Base-by-base conservation (phyloP, 495 filamentous ascomycete genomes). In the Tuber microsphaerosporum region DNA sequence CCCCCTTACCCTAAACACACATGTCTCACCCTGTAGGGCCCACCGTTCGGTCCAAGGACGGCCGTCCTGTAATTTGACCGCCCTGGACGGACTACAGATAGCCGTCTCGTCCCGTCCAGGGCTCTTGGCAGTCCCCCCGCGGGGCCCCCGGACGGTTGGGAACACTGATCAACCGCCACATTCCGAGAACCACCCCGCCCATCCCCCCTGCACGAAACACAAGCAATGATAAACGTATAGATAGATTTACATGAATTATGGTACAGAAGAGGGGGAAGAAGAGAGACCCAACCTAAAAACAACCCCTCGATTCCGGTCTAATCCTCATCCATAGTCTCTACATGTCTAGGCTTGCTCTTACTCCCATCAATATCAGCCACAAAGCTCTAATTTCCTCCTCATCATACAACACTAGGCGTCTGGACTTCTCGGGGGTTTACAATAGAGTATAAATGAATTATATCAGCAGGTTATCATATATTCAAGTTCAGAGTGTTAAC, bases 341-440 rank as follows among this genome's bases (percentile, higher is more conserved):
- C 75, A 71, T 74, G 31, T 65, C 80, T 70, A 20, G 56, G 68
- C n/a, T n/a, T n/a, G n/a, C n/a, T 37, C 70, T 79, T 80, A 22
- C 69, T 71, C 70, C 78, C 74, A 69, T 74, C 74, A 20, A 71
- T 73, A 69, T 82, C 81, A 9, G 75, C 75, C 19, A 79, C 82
- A 76, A 82, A 83, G 71, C 81, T 93, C 19, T 37, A 2, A 37
- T 37, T 37, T 94, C 94, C 85, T 98, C 98, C 85, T 98, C 98
- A 86, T 98, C 96, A 37, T 37, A 37, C 34, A 37, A 37, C 34
- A 37, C 34, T 37, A 2, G 2, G 2, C 34, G 34, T 37, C 34
- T 2, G 1, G 2, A 37, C 2, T 37, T 1, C 34, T 37, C 1
- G 34, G 34, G 34, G 34, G 34, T 37, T 37, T 37, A 37, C 34